Base-by-base conservation (phyloP, 2,329 filamentous ascomycete species). In the Chaetomium globosum region DNA sequence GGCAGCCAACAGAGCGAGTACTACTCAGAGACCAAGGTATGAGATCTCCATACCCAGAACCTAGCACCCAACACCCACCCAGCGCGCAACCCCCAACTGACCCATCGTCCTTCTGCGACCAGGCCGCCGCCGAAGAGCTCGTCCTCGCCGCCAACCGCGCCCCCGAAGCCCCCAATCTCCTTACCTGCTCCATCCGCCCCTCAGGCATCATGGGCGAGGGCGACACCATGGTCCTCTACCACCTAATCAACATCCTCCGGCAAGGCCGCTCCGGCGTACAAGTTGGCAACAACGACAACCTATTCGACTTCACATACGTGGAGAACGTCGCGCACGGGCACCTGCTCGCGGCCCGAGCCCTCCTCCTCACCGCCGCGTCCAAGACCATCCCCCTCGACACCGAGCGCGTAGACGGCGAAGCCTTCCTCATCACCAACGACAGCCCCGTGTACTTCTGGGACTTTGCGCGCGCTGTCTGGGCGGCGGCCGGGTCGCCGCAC, bases 171-270 rank as follows among this genome's bases (percentile, higher is more conserved):
- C 80, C 82, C 59, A 80, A 80, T 52, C 87, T 96, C 77, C 82
- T 91, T 10, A 96, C 93, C n/a, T 86, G 86, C 73, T 83, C 93
- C 33, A 85, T 98, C 69, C 91, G 95, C 19, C 92, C 93, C 7
- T 90, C 92, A 13, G 92, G 92, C 70, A 96, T 98, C 76, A 92
- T 97, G 74, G 94, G 94, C 73, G 92, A 95, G 74, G 91, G 91
- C 72, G 95, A 99, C 79, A 86, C 87, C 61, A 89, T 93, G 74
- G 78, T 89, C 16, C 86, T 94, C 39, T 86, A 88, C 68, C 87
- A 89, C 71, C 85, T 97, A 68, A 82, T 96, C 73, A 85, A 87
- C 68, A 87, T 91, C 72, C 90, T 89, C 75, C 82, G 83, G 65
- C 83, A 86, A 67, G 82, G 85, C 72, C 88, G 91, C 69, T 89